A percentile compares a stretch with the other conserved stretches of the same genome.
phyloP scores from a whole-genome alignment of 352 stramenopile genomes.

The Globisporangium echinulatum region DNA sequence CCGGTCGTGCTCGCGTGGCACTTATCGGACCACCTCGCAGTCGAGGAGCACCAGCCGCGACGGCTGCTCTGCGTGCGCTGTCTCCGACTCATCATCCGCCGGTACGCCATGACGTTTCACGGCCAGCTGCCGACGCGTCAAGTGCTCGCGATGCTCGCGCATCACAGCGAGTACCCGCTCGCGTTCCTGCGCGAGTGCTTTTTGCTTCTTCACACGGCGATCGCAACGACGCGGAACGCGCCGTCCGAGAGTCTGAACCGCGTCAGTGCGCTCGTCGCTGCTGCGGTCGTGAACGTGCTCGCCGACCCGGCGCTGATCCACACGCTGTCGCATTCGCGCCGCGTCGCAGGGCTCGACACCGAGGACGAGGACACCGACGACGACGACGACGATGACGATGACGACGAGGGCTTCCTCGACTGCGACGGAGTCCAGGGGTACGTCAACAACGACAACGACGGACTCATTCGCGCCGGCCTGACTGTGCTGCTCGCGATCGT shows the following conservation, averaged over 20 bases:
- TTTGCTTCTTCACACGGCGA: conserved; percentile 62
- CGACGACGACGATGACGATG: conserved; percentile 16
- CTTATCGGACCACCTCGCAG: conserved; percentile 59
- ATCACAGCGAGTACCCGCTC: conserved; percentile 35
- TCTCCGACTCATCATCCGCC: conserved; percentile 58
- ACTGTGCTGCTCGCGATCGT: conserved; percentile 66
- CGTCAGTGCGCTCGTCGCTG: conserved; percentile 37
- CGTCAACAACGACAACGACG: conserved; percentile 58
- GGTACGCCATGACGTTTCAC: conserved; percentile 78
- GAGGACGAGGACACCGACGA: conserved; percentile 24
- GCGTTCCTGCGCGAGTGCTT: conserved; percentile 73
- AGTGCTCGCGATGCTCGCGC: conserved; percentile 54
- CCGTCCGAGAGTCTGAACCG: conserved; percentile 61
- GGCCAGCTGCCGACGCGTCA: conserved; percentile 58
- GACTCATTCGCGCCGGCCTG: conserved; percentile 59
- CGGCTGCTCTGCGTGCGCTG: conserved; percentile 57
- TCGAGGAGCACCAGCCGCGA: conserved; percentile 58
- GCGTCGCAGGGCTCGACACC: conserved; percentile 13
- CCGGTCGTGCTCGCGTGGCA: conserved; percentile 76
- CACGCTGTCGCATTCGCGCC: conserved; percentile 28
- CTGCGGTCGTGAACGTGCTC: conserved; percentile 50
- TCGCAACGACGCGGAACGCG: conserved; percentile 57
- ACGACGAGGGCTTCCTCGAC: conserved; percentile 32
- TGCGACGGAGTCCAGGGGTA: conserved; percentile 54
- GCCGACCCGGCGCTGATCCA: conserved; percentile 47